These are phyloP conservation scores for Acrodontium crateriforme DNA, from an alignment of 2,329 filamentous ascomycete genomes.

Conservation along the genomic window DNA sequence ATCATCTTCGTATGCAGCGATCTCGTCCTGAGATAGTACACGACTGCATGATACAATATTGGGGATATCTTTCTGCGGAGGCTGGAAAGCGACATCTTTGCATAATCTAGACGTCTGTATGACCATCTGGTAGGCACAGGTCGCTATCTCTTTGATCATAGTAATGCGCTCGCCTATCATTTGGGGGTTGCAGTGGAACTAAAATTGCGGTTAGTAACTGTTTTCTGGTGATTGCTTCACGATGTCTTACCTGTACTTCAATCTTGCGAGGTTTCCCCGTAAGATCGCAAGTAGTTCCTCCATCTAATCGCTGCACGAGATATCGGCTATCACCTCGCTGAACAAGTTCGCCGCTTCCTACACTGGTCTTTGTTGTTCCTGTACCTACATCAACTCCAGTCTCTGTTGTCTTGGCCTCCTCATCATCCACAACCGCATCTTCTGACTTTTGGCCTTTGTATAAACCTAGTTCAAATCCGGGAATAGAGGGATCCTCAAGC, in stretches of 20 bases:
- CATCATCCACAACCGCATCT: conserved; percentile 11
- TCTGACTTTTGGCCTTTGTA: conserved; percentile 25
- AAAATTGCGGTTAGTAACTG: too few species aligned
- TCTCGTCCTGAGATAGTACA: conserved; percentile 47
- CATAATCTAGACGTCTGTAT: conserved; percentile 81
- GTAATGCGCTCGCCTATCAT: conserved; percentile 60
- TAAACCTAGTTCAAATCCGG: conserved; percentile 63
- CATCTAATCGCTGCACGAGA: conserved; percentile 66
- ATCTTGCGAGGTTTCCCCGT: conserved; percentile 70
- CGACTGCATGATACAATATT: conserved; percentile 65
- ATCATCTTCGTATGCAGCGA: conserved; percentile 18
- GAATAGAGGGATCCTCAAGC: conserved; percentile 58
- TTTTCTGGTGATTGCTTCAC: not conserved
- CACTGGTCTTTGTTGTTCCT: conserved; percentile 4
- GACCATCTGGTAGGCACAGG: conserved; percentile 86
- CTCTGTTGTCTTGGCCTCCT: conserved; percentile 6
- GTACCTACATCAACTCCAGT: conserved; percentile 24
- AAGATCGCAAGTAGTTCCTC: conserved; percentile 73
- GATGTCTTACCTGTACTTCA: conserved; percentile 52
- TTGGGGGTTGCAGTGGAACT: conserved; percentile 66
- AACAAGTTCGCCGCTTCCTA: conserved; percentile 40
- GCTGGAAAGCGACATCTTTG: conserved; percentile 72
- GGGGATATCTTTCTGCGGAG: conserved; percentile 61
- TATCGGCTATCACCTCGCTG: conserved; percentile 74
- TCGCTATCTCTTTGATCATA: conserved; percentile 86